Evolutionary conservation across 257 asterid species (phyloP).

Genomic region (Ballota nigra): DNA sequence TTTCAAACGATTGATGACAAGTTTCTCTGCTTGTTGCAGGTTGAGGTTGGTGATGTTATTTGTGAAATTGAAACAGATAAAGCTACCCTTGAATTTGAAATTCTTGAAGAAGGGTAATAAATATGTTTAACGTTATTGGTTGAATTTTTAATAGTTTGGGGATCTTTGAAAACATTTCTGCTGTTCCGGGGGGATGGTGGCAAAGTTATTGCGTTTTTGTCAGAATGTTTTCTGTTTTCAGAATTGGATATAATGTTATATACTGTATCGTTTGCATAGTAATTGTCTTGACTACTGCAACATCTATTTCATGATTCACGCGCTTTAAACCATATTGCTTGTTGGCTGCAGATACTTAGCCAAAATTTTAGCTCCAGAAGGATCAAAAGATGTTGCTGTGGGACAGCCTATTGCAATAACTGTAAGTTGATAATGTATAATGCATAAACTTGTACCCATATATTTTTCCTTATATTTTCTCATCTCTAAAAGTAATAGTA

Average conservation of each 20-base stretch:
- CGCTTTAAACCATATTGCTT: constrained; percentile 19
- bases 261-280: neutral
- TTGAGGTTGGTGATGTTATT: constrained; percentile 87
- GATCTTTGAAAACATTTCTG: constrained; percentile 7
- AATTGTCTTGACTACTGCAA: constrained; percentile 11
- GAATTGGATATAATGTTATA: neutral
- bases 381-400: constrained; percentile 90
- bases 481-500: neutral
- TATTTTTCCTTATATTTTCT: neutral
- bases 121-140: constrained; percentile 21
- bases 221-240: neutral
- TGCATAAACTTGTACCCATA: constrained; percentile 15
- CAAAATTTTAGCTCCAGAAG: constrained; percentile 88
- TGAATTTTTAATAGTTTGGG: constrained; percentile 12
- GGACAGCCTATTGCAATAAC: constrained; percentile 94
- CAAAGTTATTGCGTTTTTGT: neutral
- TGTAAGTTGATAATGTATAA: constrained; percentile 47
- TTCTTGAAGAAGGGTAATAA: constrained; percentile 98
- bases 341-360: constrained; percentile 76
- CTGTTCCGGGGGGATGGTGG: neutral
- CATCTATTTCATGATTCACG: constrained; percentile 9
- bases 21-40: constrained; percentile 55
- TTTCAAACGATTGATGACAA: constrained; percentile 20
- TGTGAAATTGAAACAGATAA: constrained; percentile 99
- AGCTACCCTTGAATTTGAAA: constrained; percentile 93